Conservation (phyloP, 163 green algal species). For the Scenedesmus sp. region DNA sequence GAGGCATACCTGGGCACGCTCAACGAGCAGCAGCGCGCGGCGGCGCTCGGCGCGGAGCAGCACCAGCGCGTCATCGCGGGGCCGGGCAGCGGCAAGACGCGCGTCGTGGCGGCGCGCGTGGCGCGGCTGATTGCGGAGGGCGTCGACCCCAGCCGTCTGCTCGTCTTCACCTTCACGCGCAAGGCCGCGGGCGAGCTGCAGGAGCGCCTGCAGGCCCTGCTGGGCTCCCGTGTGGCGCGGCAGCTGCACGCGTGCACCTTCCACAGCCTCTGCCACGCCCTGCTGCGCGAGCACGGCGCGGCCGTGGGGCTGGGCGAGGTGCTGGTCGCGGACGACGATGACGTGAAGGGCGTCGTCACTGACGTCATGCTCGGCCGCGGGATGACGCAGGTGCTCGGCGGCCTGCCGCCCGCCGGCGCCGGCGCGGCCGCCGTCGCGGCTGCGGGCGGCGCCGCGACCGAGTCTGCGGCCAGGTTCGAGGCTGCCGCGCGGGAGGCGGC, state of each 20-base stretch:
- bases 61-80: constrained; percentile 42
- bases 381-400: too few relatives aligned
- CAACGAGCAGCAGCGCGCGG: constrained; percentile 24
- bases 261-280: constrained; percentile 24
- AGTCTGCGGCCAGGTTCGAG: too few relatives aligned
- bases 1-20: constrained; percentile 26
- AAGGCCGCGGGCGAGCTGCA: constrained; percentile 47
- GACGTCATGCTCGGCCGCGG: too few relatives aligned
- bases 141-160: neutral
- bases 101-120: constrained; percentile 37
- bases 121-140: constrained; percentile 4
- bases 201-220: constrained; percentile 22
- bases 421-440: too few relatives aligned
- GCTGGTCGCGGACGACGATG: too few relatives aligned
- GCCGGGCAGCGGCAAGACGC: constrained; percentile 52
- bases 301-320: too few relatives aligned
- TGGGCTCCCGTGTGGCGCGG: neutral
- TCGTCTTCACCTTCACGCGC: constrained; percentile 51
- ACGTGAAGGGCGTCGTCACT: too few relatives aligned
- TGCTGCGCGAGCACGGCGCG: too few relatives aligned
- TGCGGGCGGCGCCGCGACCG: too few relatives aligned
- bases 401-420: too few relatives aligned
- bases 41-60: constrained; percentile 4
- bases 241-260: constrained; percentile 39
- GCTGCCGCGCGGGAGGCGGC: too few relatives aligned